Base-by-base conservation (phyloP, 2,329 filamentous ascomycete species). In the Aspergillus ochraceoroseus region DNA sequence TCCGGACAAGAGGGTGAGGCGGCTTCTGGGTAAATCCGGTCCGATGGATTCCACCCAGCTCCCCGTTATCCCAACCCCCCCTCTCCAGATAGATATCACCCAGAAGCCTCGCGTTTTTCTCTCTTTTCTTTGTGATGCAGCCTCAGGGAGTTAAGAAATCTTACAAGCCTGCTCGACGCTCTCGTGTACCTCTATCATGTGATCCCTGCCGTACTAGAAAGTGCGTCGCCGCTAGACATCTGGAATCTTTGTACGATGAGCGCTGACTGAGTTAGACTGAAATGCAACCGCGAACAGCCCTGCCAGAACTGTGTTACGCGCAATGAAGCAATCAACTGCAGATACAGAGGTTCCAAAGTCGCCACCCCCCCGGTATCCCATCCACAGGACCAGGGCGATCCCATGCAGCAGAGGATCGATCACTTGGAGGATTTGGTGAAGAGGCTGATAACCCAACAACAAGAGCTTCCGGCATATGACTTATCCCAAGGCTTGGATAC, bases 131-230 rank as follows among this genome's bases (percentile, higher is more conserved):
- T n/a, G n/a, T n/a, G n/a, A n/a, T n/a, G n/a, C n/a, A n/a, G n/a
- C n/a, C n/a, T n/a, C n/a, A n/a, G n/a, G n/a, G n/a, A n/a, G n/a
- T n/a, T n/a, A n/a, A n/a, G n/a, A 19, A n/a, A 32, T 12, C 26
- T 7, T 11, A n/a, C 2, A 9, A 13, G 15, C 14, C 23, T 2
- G 8, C 13, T 5, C 32, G 32, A 17, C 43, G 43, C 3, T 20
- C 33, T 3, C 43, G 43, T 3, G 31, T 46, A 8, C 35, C 43
- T 2, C 22, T 46, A 9, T 46, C 43, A 9, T 46, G 43, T 25
- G 43, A 46, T 12, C 20, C 39, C 6, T 46, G 43, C 13, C 43
- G 43, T 2, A 18, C 26, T 6, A 31, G 43, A 29, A 46, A 46
- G 43, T 46, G 9, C 9, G 32, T 18, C 3, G 14, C 7, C n/a